Percentiles rank a stretch among this genome's conserved stretches.
phyloP scores from a whole-genome alignment of 257 asterid genomes.

The Nicotiana noctiflora region DNA sequence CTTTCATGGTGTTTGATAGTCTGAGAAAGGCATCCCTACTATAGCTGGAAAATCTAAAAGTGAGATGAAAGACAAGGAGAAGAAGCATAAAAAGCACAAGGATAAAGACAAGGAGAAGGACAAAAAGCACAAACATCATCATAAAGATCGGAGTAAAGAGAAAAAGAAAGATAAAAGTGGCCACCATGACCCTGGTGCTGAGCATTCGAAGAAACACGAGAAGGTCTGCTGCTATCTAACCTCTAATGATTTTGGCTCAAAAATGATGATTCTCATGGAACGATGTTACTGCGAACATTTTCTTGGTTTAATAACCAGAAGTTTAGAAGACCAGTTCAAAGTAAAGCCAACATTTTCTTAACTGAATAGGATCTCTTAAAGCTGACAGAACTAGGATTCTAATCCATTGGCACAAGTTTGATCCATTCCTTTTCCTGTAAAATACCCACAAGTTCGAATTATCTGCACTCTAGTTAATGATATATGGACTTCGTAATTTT shows the following conservation, averaged over 20 bases:
- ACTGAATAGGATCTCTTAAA: neutral
- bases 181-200: conserved; percentile 79
- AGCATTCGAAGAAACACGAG: conserved; percentile 70
- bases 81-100: conserved; percentile 86
- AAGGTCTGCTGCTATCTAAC: conserved; percentile 41
- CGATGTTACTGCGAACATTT: neutral
- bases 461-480: neutral
- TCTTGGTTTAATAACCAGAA: neutral
- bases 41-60: conserved; percentile 68
- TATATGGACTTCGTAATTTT: neutral
- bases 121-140: conserved; percentile 90
- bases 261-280: conserved; percentile 8
- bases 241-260: conserved; percentile 16
- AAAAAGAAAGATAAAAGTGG: conserved; percentile 75
- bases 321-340: neutral
- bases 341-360: neutral
- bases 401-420: neutral
- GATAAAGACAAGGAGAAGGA: conserved; percentile 59
- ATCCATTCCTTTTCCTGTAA: neutral
- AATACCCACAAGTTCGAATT: neutral
- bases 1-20: conserved; percentile 38
- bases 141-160: conserved; percentile 93
- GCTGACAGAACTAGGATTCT: neutral
- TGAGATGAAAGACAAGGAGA: conserved; percentile 86
- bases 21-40: conserved; percentile 92